A percentile compares a stretch with the other conserved stretches of the same genome.
Evolutionary conservation across 345 rosid species (phyloP).

Genomic region (Populus ilicifolia): DNA sequence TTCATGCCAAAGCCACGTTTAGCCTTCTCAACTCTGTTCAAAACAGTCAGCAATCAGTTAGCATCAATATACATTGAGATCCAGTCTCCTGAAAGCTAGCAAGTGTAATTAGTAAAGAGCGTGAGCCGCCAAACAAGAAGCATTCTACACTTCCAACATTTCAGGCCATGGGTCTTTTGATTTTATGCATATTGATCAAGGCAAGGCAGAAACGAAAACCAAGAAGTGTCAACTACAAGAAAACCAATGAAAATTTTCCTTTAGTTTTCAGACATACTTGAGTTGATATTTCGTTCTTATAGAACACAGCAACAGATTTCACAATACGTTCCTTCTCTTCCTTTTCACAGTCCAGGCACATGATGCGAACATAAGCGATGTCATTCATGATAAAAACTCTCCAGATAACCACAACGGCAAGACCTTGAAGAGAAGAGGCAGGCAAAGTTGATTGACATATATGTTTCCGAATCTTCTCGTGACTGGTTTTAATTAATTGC

Average conservation of each 20-base stretch:
- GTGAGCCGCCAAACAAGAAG: not conserved
- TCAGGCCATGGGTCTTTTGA: not conserved
- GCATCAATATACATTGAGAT: not conserved
- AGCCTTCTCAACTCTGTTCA: constrained; percentile 21
- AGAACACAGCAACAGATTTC: not conserved
- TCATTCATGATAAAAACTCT: not conserved
- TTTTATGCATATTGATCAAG: not conserved
- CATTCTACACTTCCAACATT: not conserved
- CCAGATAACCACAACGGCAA: not conserved
- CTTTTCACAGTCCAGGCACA: not conserved
- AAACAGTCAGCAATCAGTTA: not conserved
- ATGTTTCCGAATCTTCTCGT: not conserved
- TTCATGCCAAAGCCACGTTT: constrained; percentile 30
- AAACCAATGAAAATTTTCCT: not conserved
- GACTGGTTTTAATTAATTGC: not conserved
- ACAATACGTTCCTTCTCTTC: not conserved
- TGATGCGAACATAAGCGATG: not conserved
- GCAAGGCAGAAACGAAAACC: not conserved
- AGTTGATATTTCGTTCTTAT: not conserved
- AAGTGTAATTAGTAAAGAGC: not conserved
- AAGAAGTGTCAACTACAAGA: not conserved
- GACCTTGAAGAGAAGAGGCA: not conserved
- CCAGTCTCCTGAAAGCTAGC: not conserved
- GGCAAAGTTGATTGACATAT: not conserved
- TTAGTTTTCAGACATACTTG: not conserved